Evolutionary conservation across 257 asterid species (phyloP), one percentile per base, ranked within the genome.

Genomic region (Buddleja alternifolia): DNA sequence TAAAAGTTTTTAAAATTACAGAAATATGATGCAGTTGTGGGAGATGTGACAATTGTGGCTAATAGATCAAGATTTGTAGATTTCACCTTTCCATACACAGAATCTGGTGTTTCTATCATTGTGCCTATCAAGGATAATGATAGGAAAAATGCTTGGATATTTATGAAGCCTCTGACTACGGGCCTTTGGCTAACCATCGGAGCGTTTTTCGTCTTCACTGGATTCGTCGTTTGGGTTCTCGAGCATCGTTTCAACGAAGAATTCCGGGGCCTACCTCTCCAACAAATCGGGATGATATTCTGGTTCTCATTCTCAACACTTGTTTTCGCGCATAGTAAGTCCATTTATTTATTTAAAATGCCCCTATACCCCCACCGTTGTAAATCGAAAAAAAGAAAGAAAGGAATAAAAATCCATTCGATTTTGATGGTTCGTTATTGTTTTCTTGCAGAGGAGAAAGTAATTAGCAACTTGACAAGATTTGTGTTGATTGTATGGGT

Each of bases 391-490:
- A 29, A 29, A n/a, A n/a, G n/a, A n/a, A n/a, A n/a, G n/a, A n/a
- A n/a, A n/a, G n/a, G n/a, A n/a, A n/a, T n/a, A n/a, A n/a, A n/a
- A n/a, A n/a, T n/a, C n/a, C n/a, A n/a, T n/a, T n/a, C n/a, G n/a
- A 29, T 29, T 29, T 29, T 29, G 34, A n/a, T n/a, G 34, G 3
- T 29, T 29, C 5, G 34, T 65, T 68, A 24, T 64, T n/a, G n/a
- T n/a, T n/a, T n/a, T n/a, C n/a, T n/a, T 62, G 42, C 85, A 84
- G 93, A 54, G 75, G 90, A 84, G 81, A 86, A 79, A 79, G 71
- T 86, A 1, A 46, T 65, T 3, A 83, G 85, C 76, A 86, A 83
- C 72, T 47, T 81, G 59, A 63, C 89, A 34, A 79, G 87, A 73
- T 79, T 81, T 14, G 88, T 86, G 75, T 34, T 84, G 57, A 72